These are phyloP conservation scores for Saitoella complicata DNA, from an alignment of 805 yeast genomes.

Conservation along the genomic window DNA sequence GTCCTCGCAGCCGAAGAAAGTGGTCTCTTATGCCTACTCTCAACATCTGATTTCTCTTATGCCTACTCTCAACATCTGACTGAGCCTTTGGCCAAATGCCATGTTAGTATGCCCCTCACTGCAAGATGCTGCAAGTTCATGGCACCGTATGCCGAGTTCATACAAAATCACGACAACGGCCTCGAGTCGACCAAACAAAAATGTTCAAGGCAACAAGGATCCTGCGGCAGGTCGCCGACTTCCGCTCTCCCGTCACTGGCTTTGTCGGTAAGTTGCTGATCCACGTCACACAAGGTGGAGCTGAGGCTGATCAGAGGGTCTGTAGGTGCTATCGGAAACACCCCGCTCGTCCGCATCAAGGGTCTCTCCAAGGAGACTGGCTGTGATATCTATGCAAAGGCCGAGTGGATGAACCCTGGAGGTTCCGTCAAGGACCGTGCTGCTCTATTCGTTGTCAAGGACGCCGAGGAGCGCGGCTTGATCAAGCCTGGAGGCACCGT, in stretches of 20 bases:
- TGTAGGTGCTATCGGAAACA: slow-evolving; percentile 80
- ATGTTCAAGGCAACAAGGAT: background rate
- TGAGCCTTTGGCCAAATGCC: too few relatives aligned
- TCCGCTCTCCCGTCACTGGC: background rate
- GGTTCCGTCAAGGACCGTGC: slow-evolving; percentile 89
- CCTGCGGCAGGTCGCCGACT: background rate
- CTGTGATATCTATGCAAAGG: slow-evolving; percentile 71
- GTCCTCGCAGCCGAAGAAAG: too few relatives aligned
- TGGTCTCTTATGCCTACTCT: too few relatives aligned
- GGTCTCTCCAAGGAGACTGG: slow-evolving; percentile 42
- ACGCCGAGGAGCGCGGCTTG: slow-evolving; percentile 56
- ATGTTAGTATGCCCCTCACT: too few relatives aligned
- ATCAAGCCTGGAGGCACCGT: slow-evolving; percentile 67
- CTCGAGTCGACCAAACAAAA: too few relatives aligned
- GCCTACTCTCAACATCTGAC: too few relatives aligned
- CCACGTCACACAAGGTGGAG: background rate
- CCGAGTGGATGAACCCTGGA: slow-evolving; percentile 87
- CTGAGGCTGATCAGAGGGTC: slow-evolving; percentile 30
- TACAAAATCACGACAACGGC: too few relatives aligned
- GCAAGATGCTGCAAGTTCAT: too few relatives aligned
- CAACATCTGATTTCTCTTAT: too few relatives aligned
- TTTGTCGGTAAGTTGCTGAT: background rate
- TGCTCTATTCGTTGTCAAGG: slow-evolving; percentile 57
- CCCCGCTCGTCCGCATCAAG: slow-evolving; percentile 59
- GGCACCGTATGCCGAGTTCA: too few relatives aligned